These are phyloP conservation scores for Oxyria digyna DNA, from an alignment of 148 eudicot genomes.

Conservation along the genomic window DNA sequence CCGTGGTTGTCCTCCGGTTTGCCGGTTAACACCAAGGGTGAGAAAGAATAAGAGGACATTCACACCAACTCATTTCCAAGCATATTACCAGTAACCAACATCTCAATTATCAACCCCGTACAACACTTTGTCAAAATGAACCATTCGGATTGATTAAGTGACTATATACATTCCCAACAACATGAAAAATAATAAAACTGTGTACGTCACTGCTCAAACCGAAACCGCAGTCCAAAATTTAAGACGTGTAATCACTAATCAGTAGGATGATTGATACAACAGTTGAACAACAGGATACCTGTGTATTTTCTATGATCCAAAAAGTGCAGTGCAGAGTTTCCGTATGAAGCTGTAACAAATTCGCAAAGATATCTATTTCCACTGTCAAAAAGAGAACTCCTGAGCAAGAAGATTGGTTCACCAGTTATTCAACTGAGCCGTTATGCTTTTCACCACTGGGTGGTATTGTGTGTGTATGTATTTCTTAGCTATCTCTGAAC, in stretches of 20 bases:
- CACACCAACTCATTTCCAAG: too few species aligned
- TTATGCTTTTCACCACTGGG: conserved; percentile 66
- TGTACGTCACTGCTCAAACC: background rate
- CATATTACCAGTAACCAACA: too few species aligned
- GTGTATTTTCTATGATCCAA: background rate
- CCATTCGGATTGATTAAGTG: background rate
- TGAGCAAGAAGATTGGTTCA: conserved; percentile 18
- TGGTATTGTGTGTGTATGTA: conserved; percentile 82
- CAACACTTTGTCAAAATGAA: too few species aligned
- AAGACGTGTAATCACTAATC: background rate
- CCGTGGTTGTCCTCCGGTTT: too few species aligned
- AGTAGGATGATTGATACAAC: background rate
- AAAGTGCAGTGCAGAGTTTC: background rate
- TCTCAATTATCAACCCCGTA: too few species aligned
- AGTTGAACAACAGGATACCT: background rate
- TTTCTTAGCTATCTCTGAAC: conserved; percentile 74
- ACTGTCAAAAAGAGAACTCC: background rate
- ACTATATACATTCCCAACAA: conserved; percentile 1
- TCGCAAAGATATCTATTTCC: background rate
- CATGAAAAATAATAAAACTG: background rate
- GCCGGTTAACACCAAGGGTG: too few species aligned
- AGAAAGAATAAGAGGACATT: too few species aligned
- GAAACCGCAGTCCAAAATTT: background rate
- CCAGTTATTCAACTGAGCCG: conserved; percentile 82
- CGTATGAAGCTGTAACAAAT: background rate